Evolutionary conservation across 208 protist genomes (phyloP).

Genomic region (Wallacemonas sp.): DNA sequence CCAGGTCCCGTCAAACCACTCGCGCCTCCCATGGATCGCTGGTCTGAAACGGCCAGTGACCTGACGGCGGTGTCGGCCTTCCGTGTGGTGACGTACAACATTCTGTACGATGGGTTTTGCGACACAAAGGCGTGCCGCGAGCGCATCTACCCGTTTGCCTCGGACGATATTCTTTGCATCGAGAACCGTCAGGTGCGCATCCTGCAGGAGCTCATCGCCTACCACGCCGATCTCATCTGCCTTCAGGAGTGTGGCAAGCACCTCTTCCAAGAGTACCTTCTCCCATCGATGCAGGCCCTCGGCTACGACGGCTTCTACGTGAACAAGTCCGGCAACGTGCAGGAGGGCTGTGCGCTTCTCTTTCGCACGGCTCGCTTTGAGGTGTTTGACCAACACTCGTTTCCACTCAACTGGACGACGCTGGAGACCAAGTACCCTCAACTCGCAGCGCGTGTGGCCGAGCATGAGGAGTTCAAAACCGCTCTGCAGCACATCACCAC

Average conservation of each 20-base stretch:
- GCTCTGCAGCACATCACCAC: slow-evolving; percentile 65
- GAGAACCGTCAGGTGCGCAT: slow-evolving; percentile 74
- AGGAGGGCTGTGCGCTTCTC: slow-evolving; percentile 80
- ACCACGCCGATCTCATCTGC: slow-evolving; percentile 80
- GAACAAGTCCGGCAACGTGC: slow-evolving; percentile 72
- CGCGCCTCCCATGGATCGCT: slow-evolving; percentile 56
- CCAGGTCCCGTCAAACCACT: slow-evolving; percentile 34
- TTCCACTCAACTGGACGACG: slow-evolving; percentile 70
- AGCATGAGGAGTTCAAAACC: slow-evolving; percentile 62
- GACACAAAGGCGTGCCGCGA: slow-evolving; percentile 51
- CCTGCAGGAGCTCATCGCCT: slow-evolving; percentile 81
- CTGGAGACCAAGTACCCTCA: slow-evolving; percentile 35
- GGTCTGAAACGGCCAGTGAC: slow-evolving; percentile 43
- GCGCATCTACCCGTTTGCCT: slow-evolving; percentile 88
- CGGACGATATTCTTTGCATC: slow-evolving; percentile 69
- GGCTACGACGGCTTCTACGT: slow-evolving; percentile 79
- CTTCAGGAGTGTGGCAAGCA: slow-evolving; percentile 89
- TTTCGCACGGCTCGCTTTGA: slow-evolving; percentile 55
- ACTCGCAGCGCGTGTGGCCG: slow-evolving; percentile 38
- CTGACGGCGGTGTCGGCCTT: slow-evolving; percentile 47
- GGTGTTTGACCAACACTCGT: slow-evolving; percentile 26
- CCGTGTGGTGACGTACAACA: slow-evolving; percentile 91
- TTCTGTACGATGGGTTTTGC: slow-evolving; percentile 90
- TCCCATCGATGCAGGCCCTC: slow-evolving; percentile 46
- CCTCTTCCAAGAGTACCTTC: slow-evolving; percentile 73